Base-by-base conservation (phyloP, 73 alveolate species). In the Durusdinium trenchii region DNA sequence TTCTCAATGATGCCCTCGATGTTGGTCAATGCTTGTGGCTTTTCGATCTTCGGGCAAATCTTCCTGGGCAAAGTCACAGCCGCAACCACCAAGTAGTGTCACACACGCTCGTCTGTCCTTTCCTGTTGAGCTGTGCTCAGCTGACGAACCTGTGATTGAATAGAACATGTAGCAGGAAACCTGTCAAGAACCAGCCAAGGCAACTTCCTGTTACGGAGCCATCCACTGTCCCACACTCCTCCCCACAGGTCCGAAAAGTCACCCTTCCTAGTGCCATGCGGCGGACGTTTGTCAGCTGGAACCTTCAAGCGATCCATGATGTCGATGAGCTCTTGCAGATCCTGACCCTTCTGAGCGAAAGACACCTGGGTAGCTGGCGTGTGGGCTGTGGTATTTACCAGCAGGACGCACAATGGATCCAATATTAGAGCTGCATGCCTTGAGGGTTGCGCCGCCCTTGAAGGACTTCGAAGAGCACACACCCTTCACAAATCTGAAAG, bases 1-100 rank as follows among this genome's bases (percentile, higher is more conserved):
- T 94, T 94, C 91, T 73, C 99, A 40, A 94, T 94, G 99, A 94
- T 94, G 51, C 99, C 99, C 45, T 94, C 99, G 64, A 94, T 94
- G 84, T 94, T 94, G 81, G 99, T 75, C 82, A 94, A 46, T 51
- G 99, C 99, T 52, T 94, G 99, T 12, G 99, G 99, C 99, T 94
- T 94, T 67, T 94, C 93, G 36, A 75, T 94, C 99, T 94, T 94
- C 28, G 94, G 99, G 93, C 99, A 94, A n/a, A 94, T 94, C 57
- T 94, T 94, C 95, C 95, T 87, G 45, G 30, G 69, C 36, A n/a
- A n/a, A n/a, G n/a, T n/a, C n/a, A n/a, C n/a, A n/a, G n/a, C n/a
- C n/a, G n/a, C n/a, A n/a, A n/a, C n/a, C n/a, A n/a, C n/a, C n/a
- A n/a, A n/a, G n/a, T n/a, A n/a, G n/a, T n/a, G n/a, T n/a, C n/a